Conservation (phyloP, 345 rosid genomes). For the Pistacia atlantica region DNA sequence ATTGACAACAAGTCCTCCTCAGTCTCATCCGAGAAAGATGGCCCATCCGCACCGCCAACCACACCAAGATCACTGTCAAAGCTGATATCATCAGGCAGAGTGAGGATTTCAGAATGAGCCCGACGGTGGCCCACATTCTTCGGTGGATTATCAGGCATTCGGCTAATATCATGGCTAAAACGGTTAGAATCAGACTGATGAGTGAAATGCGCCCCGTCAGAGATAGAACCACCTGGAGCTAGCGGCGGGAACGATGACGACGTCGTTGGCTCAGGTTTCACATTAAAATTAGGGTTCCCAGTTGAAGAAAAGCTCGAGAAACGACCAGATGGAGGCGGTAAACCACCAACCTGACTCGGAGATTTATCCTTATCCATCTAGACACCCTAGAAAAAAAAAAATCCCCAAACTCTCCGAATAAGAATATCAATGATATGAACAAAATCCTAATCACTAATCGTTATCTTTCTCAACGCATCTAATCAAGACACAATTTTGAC, state of each 20-base stretch:
- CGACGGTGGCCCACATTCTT: constrained; percentile 92
- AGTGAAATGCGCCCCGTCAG: constrained; percentile 42
- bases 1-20: constrained; percentile 81
- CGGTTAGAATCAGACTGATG: constrained; percentile 54
- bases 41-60: constrained; percentile 72
- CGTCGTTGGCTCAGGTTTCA: constrained; percentile 55
- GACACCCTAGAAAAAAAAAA: not conserved
- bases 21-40: constrained; percentile 78
- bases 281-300: constrained; percentile 37
- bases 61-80: constrained; percentile 88
- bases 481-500: no score
- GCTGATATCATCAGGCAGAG: constrained; percentile 88
- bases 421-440: not conserved
- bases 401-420: not conserved
- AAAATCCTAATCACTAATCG: not conserved
- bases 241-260: constrained; percentile 41
- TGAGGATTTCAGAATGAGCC: constrained; percentile 91
- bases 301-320: constrained; percentile 51
- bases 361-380: constrained; percentile 80
- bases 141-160: constrained; percentile 83
- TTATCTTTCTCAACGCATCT: no score
- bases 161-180: constrained; percentile 77
- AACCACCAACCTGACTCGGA: constrained; percentile 47
- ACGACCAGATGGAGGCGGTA: constrained; percentile 61
- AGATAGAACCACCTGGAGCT: constrained; percentile 36